phyloP scores from a whole-genome alignment of 192 early-diverging fungal genomes.

The Linnemannia zychae region DNA sequence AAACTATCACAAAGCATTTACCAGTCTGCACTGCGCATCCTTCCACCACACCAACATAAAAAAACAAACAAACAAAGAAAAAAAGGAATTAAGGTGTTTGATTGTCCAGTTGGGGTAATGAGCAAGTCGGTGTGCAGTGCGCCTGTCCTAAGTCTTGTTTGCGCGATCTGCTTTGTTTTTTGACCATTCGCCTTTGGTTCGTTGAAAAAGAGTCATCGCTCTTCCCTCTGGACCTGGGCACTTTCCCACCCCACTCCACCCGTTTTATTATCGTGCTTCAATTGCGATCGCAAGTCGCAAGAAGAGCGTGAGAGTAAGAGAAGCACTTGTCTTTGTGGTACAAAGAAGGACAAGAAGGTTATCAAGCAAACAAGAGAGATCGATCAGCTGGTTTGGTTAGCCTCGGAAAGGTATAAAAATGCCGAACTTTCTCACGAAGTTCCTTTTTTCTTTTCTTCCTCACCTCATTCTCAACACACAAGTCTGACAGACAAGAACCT shows the following conservation, averaged over 20 bases:
- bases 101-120: too few species aligned
- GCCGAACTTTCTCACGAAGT: constrained; percentile 12
- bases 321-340: not conserved
- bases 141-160: not conserved
- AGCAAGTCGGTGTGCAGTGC: not conserved
- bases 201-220: not conserved
- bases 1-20: too few species aligned
- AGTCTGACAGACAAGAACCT: too few species aligned
- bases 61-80: too few species aligned
- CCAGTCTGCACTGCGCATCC: too few species aligned
- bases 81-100: too few species aligned
- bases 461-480: not conserved
- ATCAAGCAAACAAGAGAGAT: not conserved
- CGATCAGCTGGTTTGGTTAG: not conserved
- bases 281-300: not conserved
- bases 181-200: not conserved
- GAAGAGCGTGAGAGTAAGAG: not conserved
- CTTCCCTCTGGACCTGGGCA: not conserved
- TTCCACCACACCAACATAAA: too few species aligned
- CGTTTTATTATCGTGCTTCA: not conserved
- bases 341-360: not conserved
- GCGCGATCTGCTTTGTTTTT: not conserved
- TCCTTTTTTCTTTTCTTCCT: constrained; percentile 2
- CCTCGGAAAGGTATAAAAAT: not conserved
- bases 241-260: not conserved